Conservation (phyloP, 2,329 filamentous ascomycete species). For the Orbilia javanica region DNA sequence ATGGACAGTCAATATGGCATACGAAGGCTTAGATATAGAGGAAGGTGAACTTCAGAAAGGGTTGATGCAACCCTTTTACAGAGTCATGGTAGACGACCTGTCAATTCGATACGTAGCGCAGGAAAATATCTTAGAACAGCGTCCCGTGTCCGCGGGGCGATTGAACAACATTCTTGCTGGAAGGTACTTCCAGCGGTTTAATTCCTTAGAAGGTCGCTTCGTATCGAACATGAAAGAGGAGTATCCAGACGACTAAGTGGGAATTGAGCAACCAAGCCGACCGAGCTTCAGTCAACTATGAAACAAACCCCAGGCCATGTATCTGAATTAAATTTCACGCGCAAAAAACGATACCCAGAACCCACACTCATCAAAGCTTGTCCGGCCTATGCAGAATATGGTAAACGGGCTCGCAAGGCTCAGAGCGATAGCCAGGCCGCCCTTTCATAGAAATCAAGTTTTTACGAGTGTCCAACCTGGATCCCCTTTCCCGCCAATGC, state of each 20-base stretch:
- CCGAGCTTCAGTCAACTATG: not conserved
- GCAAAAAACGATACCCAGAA: not conserved
- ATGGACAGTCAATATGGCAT: constrained; percentile 71
- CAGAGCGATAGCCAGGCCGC: not conserved
- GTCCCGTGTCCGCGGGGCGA: constrained; percentile 69
- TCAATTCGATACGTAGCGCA: constrained; percentile 79
- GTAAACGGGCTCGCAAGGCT: not conserved
- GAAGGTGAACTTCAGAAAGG: constrained; percentile 72
- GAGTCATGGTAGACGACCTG: constrained; percentile 78
- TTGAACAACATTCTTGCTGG: constrained; percentile 78
- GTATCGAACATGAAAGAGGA: constrained; percentile 85
- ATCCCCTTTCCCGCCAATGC: constrained; percentile 36
- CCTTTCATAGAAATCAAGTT: not conserved
- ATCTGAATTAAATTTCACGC: not conserved
- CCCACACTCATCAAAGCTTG: not conserved
- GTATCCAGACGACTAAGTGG: constrained; percentile 82
- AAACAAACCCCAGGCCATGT: not conserved
- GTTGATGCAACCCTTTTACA: constrained; percentile 81
- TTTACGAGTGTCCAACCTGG: constrained; percentile 14
- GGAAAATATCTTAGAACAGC: constrained; percentile 80
- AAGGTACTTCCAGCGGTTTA: constrained; percentile 89
- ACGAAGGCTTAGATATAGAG: constrained; percentile 71
- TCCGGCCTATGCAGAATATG: not conserved
- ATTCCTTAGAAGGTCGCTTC: constrained; percentile 75
- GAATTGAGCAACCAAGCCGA: not conserved